Percentiles rank a stretch among this genome's conserved stretches.
These are phyloP conservation scores for Phanerodontia chrysosporium DNA, from an alignment of 768 basidiomycete species.

Conservation along the genomic window DNA sequence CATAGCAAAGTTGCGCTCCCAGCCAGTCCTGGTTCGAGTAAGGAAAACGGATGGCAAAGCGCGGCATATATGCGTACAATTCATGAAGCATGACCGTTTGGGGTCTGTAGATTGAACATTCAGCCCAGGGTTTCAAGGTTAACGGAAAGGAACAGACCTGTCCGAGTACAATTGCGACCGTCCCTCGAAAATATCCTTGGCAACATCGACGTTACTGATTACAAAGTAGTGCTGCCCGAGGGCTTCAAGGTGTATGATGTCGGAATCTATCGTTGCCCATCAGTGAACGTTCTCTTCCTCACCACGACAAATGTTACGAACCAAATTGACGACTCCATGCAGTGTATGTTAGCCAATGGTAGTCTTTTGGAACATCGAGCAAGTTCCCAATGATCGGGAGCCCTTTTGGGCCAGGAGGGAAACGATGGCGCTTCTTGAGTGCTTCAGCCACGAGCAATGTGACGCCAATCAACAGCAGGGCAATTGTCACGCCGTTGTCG, in stretches of 20 bases:
- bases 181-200: slow-evolving; percentile 23
- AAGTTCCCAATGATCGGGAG: slow-evolving; percentile 24
- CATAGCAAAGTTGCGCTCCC: not conserved
- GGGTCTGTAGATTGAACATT: not conserved
- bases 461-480: not conserved
- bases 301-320: too few species aligned
- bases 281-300: too few species aligned
- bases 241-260: slow-evolving; percentile 15
- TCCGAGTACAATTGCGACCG: slow-evolving; percentile 24
- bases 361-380: slow-evolving; percentile 13
- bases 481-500: too few species aligned
- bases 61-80: not conserved
- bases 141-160: not conserved
- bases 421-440: not conserved
- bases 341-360: not conserved
- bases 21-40: not conserved
- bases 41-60: too few species aligned
- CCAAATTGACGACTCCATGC: slow-evolving; percentile 2
- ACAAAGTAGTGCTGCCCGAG: slow-evolving; percentile 17
- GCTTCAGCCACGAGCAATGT: not conserved
- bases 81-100: not conserved
- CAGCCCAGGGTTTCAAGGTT: not conserved
- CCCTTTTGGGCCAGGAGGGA: slow-evolving; percentile 23
- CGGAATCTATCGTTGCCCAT: not conserved
- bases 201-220: slow-evolving; percentile 18